Conservation (phyloP, 1,284 basidiomycete genomes). For the Irpex sp. region DNA sequence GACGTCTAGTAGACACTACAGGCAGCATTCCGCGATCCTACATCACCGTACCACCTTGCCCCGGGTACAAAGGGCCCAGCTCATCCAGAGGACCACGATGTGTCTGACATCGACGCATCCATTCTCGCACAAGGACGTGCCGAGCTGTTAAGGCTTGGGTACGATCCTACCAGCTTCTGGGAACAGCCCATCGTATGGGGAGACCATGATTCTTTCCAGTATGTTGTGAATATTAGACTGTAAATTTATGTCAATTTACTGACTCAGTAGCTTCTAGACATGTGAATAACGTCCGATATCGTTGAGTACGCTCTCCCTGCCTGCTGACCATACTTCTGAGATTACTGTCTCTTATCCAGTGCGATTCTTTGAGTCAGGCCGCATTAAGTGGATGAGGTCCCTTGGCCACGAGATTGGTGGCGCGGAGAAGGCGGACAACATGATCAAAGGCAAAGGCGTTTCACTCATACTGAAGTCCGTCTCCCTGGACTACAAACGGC, state of each 20-base stretch:
- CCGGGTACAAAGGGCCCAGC: conserved; percentile 58
- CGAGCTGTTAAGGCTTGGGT: conserved; percentile 46
- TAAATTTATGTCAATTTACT: not conserved
- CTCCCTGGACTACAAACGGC: conserved; percentile 59
- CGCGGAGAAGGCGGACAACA: conserved; percentile 42
- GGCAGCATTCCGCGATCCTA: conserved; percentile 59
- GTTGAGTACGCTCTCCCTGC: conserved; percentile 32
- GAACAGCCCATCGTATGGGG: conserved; percentile 74
- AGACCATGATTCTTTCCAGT: conserved; percentile 75
- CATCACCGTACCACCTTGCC: conserved; percentile 61
- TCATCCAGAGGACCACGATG: conserved; percentile 20
- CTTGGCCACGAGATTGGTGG: conserved; percentile 61
- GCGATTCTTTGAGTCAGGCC: conserved; percentile 65
- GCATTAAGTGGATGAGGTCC: conserved; percentile 60
- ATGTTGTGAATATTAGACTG: conserved; percentile 20
- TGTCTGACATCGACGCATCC: conserved; percentile 9
- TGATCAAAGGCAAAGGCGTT: conserved; percentile 59
- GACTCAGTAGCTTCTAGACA: conserved; percentile 41
- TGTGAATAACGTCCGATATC: conserved; percentile 73
- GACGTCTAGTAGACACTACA: conserved; percentile 37
- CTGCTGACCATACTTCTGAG: not conserved
- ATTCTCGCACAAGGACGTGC: conserved; percentile 33
- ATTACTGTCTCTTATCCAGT: conserved; percentile 12
- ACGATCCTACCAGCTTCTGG: conserved; percentile 62
- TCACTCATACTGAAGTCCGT: conserved; percentile 73